Conservation (phyloP, 768 basidiomycete species). For the Lepiota subincarnata region DNA sequence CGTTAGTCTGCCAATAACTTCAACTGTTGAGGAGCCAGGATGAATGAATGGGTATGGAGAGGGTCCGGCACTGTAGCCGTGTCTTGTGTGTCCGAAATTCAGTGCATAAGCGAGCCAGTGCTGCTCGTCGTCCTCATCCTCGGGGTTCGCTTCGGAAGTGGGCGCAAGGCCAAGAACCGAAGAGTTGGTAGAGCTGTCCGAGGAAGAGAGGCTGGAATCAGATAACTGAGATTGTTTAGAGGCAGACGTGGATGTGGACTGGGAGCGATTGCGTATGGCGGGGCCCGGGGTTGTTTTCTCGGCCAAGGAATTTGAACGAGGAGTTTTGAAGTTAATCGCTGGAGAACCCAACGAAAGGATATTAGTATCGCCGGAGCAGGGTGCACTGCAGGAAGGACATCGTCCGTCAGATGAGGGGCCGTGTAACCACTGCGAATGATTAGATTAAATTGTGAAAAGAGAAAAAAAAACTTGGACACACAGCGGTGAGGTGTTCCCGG, state of each 20-base stretch:
- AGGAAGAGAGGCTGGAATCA: neutral
- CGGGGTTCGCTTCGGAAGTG: neutral
- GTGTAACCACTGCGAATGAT: constrained; percentile 24
- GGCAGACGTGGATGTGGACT: neutral
- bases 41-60: neutral
- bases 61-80: neutral
- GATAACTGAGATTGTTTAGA: constrained; percentile 1
- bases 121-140: neutral
- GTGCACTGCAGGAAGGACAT: constrained; percentile 30
- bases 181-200: neutral
- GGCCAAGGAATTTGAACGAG: neutral
- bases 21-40: neutral
- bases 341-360: constrained; percentile 24
- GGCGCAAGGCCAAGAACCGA: constrained; percentile 3
- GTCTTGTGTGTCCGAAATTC: too few relatives aligned
- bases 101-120: neutral
- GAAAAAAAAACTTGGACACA: constrained; percentile 15
- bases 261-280: neutral
- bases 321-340: constrained; percentile 9
- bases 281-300: neutral
- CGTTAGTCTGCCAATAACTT: neutral
- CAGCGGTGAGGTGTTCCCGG: constrained; percentile 27
- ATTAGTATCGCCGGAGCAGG: constrained; percentile 22
- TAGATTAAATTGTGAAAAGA: neutral
- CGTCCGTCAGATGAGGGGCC: constrained; percentile 28